phyloP scores from a whole-genome alignment of 768 basidiomycete genomes.

The Podaxis sp. region DNA sequence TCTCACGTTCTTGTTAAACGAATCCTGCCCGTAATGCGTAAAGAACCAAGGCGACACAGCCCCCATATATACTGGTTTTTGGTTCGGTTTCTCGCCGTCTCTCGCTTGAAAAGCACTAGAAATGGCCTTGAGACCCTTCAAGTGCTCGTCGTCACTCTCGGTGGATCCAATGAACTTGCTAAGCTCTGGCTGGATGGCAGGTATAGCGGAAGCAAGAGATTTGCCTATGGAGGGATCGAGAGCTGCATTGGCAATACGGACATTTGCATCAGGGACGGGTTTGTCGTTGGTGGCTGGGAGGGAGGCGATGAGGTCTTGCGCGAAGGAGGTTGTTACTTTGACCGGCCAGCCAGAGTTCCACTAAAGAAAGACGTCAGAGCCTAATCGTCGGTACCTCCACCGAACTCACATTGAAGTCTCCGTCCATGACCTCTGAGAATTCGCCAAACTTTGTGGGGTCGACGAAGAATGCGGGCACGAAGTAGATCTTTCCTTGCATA shows the following conservation, averaged over 20 bases:
- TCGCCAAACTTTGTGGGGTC: slow-evolving; percentile 47
- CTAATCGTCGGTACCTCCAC: not conserved
- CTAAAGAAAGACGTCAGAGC: slow-evolving; percentile 29
- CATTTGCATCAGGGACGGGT: not conserved
- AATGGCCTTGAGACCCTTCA: slow-evolving; percentile 40
- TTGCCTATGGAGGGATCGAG: slow-evolving; percentile 17
- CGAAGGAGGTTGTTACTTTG: slow-evolving; percentile 47
- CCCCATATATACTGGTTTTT: slow-evolving; percentile 41
- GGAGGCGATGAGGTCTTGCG: slow-evolving; percentile 28
- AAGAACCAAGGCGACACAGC: slow-evolving; percentile 79
- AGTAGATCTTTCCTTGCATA: slow-evolving; percentile 51
- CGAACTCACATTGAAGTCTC: slow-evolving; percentile 55
- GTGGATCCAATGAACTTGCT: slow-evolving; percentile 46
- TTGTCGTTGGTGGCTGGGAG: not conserved
- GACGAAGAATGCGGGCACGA: slow-evolving; percentile 72
- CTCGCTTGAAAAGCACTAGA: slow-evolving; percentile 23
- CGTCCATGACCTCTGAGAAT: slow-evolving; percentile 51
- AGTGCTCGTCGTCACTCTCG: slow-evolving; percentile 55
- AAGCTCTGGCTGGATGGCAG: slow-evolving; percentile 27
- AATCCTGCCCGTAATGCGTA: slow-evolving; percentile 67
- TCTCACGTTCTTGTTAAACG: slow-evolving; percentile 73
- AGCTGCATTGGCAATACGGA: slow-evolving; percentile 13
- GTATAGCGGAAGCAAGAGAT: slow-evolving; percentile 20
- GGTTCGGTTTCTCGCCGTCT: slow-evolving; percentile 26
- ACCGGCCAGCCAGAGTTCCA: slow-evolving; percentile 86